Conservation (phyloP, 2,329 filamentous ascomycete genomes). For the Penicillium sp. region DNA sequence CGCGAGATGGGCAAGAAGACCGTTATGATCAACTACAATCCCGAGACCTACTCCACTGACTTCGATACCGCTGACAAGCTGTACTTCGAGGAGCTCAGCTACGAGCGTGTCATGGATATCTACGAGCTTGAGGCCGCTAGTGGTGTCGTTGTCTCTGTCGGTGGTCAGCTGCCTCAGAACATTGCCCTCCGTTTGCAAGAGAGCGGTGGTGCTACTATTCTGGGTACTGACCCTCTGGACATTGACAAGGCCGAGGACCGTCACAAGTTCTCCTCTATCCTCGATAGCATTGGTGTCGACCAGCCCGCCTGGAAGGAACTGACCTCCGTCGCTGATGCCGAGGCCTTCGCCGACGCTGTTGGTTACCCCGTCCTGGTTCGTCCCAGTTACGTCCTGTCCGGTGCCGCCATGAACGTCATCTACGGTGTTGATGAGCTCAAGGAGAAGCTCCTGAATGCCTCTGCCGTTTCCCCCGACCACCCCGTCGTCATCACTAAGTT, state of each 20-base stretch:
- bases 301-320: conserved; percentile 98
- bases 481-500: conserved; percentile 98
- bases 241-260: conserved; percentile 98
- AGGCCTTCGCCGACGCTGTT: conserved; percentile 78
- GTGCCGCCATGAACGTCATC: conserved; percentile 98
- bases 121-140: conserved; percentile 84
- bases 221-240: conserved; percentile 88
- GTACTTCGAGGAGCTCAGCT: conserved; percentile 95
- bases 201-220: conserved; percentile 79
- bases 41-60: conserved; percentile 79
- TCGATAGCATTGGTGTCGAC: conserved; percentile 94
- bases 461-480: conserved; percentile 89
- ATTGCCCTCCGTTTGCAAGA: conserved; percentile 94
- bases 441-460: conserved; percentile 89
- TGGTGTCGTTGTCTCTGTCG: conserved; percentile 92
- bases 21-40: conserved; percentile 93
- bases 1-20: conserved; percentile 91
- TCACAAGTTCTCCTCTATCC: conserved; percentile 96
- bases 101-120: conserved; percentile 98
- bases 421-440: conserved; percentile 82
- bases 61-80: conserved; percentile 86
- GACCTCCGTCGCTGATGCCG: conserved; percentile 82
- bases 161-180: conserved; percentile 95
- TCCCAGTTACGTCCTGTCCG: conserved; percentile 92
- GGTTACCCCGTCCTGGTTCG: conserved; percentile 93